Conservation (phyloP, 2,329 filamentous ascomycete species). For the Ophiostoma quercus region DNA sequence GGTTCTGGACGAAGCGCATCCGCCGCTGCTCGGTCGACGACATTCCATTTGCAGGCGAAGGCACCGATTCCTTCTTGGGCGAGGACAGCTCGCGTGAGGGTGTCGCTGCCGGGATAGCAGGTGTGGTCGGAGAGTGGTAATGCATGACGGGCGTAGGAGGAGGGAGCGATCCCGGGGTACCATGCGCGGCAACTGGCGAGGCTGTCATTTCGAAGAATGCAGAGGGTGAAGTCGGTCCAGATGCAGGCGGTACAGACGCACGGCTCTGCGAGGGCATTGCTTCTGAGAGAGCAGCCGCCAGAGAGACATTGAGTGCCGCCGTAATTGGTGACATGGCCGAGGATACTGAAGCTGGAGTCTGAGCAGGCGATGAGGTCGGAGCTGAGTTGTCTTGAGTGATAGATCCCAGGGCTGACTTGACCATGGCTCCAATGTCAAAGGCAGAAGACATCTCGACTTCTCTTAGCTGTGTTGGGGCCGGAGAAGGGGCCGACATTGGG, state of each 20-base stretch:
- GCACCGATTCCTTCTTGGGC: constrained; percentile 12
- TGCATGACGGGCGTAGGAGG: background rate
- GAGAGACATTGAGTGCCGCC: background rate
- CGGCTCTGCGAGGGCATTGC: background rate
- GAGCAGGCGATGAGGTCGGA: background rate
- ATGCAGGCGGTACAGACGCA: constrained; percentile 1
- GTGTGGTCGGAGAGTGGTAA: constrained; percentile 1
- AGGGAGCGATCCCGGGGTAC: background rate
- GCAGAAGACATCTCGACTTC: constrained; percentile 1
- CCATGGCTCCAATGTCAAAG: constrained; percentile 32
- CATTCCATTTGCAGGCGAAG: constrained; percentile 23
- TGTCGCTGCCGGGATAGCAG: constrained; percentile 1
- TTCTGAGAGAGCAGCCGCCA: constrained; percentile 16
- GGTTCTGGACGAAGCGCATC: constrained; percentile 35
- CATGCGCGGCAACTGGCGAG: background rate
- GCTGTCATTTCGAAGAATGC: constrained; percentile 4
- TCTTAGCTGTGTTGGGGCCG: background rate
- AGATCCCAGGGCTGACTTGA: constrained; percentile 32
- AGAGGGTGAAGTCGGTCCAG: constrained; percentile 8
- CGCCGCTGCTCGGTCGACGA: constrained; percentile 31
- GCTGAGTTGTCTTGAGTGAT: constrained; percentile 17
- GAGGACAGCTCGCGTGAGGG: background rate
- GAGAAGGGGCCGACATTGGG: background rate
- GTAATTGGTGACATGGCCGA: constrained; percentile 6
- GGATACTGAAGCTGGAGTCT: background rate